phyloP scores from a whole-genome alignment of 2,329 filamentous ascomycete species.

The Aspergillus neoniger region DNA sequence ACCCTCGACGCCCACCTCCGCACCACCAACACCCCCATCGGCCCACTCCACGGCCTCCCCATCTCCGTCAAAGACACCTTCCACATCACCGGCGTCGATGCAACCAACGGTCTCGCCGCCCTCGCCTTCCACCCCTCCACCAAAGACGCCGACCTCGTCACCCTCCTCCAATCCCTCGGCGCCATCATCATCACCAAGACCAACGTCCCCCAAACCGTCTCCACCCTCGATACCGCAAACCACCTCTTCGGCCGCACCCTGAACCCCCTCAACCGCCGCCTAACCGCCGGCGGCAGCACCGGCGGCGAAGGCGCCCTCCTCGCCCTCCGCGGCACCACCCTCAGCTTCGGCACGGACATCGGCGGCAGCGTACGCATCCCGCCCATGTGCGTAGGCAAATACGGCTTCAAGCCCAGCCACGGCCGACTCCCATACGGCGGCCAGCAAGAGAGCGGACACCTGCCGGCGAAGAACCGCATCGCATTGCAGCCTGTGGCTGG shows the following conservation, averaged over 20 bases:
- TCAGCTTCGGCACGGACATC: constrained; percentile 67
- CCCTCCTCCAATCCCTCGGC: constrained; percentile 60
- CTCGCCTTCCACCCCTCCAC: constrained; percentile 61
- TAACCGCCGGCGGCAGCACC: constrained; percentile 65
- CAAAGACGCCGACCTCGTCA: constrained; percentile 59
- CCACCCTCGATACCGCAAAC: constrained; percentile 60
- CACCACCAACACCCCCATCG: constrained; percentile 48
- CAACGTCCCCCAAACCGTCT: constrained; percentile 64
- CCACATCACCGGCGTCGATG: constrained; percentile 51
- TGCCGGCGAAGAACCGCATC: constrained; percentile 52
- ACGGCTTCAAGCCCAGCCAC: constrained; percentile 53
- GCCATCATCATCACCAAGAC: constrained; percentile 71
- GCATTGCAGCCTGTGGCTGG: constrained; percentile 53
- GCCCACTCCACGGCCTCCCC: constrained; percentile 65
- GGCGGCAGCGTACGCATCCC: constrained; percentile 50
- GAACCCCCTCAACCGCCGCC: constrained; percentile 63
- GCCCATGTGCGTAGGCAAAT: constrained; percentile 55
- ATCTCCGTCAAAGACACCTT: constrained; percentile 55
- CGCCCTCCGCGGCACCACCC: constrained; percentile 58
- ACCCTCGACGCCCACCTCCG: constrained; percentile 50
- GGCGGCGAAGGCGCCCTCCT: constrained; percentile 66
- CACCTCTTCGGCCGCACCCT: constrained; percentile 63
- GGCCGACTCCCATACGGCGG: constrained; percentile 55
- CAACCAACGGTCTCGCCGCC: constrained; percentile 59
- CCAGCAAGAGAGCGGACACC: constrained; percentile 49